A percentile compares a stretch with the other conserved stretches of the same genome.
These are phyloP conservation scores for Cystobasidium pallidum DNA, from an alignment of 1,284 basidiomycete species.

Conservation along the genomic window DNA sequence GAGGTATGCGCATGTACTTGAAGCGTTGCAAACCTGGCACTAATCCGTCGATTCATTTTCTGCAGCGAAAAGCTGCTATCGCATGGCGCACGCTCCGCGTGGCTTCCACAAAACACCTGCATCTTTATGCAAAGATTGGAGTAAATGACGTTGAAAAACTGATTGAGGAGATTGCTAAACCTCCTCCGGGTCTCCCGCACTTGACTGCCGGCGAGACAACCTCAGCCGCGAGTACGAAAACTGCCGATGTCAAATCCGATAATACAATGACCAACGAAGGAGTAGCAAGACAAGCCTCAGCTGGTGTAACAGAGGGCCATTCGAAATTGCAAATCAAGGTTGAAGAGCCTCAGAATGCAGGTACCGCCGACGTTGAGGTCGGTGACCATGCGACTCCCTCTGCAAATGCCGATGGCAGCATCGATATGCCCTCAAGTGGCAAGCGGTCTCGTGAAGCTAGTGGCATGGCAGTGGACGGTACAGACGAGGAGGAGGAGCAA, in stretches of 20 bases:
- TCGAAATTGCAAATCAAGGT: neutral
- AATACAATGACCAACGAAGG: neutral
- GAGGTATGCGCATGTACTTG: neutral
- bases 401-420: neutral
- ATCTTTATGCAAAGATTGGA: constrained; percentile 46
- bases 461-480: constrained; percentile 18
- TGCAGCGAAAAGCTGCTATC: constrained; percentile 37
- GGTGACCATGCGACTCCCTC: neutral
- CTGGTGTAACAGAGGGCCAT: neutral
- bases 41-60: neutral
- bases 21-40: neutral
- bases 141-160: constrained; percentile 45
- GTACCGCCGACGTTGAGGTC: neutral
- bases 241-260: neutral
- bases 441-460: constrained; percentile 26
- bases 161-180: constrained; percentile 32
- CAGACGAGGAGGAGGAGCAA: constrained; percentile 11
- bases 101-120: constrained; percentile 42
- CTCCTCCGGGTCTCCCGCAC: constrained; percentile 9
- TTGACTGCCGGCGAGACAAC: neutral
- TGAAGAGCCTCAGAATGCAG: constrained; percentile 1
- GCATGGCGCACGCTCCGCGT: constrained; percentile 49
- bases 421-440: neutral
- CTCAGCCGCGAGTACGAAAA: neutral
- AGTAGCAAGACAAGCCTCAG: neutral